phyloP scores from a whole-genome alignment of 306 rosid genomes.

The Canavalia ensiformis region DNA sequence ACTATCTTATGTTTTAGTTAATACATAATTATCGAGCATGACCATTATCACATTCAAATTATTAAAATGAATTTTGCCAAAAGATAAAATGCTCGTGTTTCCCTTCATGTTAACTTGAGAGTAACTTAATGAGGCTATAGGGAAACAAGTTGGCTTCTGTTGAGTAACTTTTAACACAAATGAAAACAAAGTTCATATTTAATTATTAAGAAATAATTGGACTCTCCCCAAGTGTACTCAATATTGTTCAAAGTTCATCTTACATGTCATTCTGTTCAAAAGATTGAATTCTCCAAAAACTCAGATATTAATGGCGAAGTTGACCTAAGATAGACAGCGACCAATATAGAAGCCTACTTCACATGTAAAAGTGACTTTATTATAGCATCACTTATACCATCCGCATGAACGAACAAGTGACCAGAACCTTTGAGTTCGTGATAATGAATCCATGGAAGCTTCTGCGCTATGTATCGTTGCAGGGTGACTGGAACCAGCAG shows the following conservation, averaged over 20 bases:
- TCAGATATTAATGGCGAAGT: slow-evolving; percentile 39
- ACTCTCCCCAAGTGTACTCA: slow-evolving; percentile 31
- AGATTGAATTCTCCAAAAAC: slow-evolving; percentile 30
- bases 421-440: slow-evolving; percentile 86
- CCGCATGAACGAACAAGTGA: slow-evolving; percentile 64
- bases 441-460: slow-evolving; percentile 85
- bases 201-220: slow-evolving; percentile 30
- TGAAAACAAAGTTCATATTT: neutral
- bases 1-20: neutral
- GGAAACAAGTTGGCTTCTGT: slow-evolving; percentile 26
- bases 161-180: slow-evolving; percentile 8
- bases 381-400: slow-evolving; percentile 63
- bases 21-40: neutral
- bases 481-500: slow-evolving; percentile 60
- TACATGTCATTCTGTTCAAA: slow-evolving; percentile 37
- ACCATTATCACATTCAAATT: neutral
- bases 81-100: neutral
- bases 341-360: slow-evolving; percentile 45
- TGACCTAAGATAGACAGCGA: slow-evolving; percentile 34
- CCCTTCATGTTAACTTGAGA: neutral
- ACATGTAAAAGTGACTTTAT: slow-evolving; percentile 59
- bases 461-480: slow-evolving; percentile 70
- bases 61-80: neutral
- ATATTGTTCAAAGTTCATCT: slow-evolving; percentile 28
- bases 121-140: too few relatives aligned